These are phyloP conservation scores for Malbranchea zuffiana DNA, from an alignment of 2,329 filamentous ascomycete species.

Conservation along the genomic window DNA sequence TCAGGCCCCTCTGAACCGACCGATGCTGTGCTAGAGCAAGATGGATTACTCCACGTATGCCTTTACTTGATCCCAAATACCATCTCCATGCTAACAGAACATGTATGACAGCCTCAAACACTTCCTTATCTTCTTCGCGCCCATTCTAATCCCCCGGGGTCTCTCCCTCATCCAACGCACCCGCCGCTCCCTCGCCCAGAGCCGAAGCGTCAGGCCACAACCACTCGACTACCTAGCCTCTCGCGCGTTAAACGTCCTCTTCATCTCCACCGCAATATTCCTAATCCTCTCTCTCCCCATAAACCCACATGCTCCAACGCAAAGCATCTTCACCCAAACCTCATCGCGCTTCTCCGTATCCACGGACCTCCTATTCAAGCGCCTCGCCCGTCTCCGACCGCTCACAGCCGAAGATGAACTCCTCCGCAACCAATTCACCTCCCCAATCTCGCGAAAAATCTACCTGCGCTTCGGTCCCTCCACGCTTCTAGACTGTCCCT, in stretches of 20 bases:
- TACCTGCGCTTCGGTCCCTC: constrained; percentile 76
- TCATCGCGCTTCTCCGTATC: constrained; percentile 74
- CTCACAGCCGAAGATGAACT: constrained; percentile 48
- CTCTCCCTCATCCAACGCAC: constrained; percentile 30
- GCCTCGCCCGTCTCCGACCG: constrained; percentile 44
- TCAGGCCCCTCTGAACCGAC: too few relatives aligned
- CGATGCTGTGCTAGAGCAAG: too few relatives aligned
- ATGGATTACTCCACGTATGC: too few relatives aligned
- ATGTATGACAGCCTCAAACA: constrained; percentile 29
- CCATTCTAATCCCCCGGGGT: constrained; percentile 31
- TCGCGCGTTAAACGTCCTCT: constrained; percentile 40
- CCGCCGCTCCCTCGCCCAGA: constrained; percentile 22
- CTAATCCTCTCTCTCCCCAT: constrained; percentile 58
- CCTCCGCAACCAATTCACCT: constrained; percentile 58
- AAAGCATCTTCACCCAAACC: constrained; percentile 68
- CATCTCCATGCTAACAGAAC: too few relatives aligned
- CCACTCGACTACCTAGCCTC: constrained; percentile 26
- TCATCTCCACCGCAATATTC: constrained; percentile 42
- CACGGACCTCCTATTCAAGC: constrained; percentile 72
- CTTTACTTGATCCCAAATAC: too few relatives aligned
- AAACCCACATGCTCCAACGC: constrained; percentile 39
- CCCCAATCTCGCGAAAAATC: constrained; percentile 60
- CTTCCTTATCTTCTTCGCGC: constrained; percentile 34
- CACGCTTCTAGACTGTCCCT: constrained; percentile 63
- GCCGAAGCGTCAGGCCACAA: constrained; percentile 26